phyloP scores from a whole-genome alignment of 352 stramenopile genomes.

The Phytophthora vignae region DNA sequence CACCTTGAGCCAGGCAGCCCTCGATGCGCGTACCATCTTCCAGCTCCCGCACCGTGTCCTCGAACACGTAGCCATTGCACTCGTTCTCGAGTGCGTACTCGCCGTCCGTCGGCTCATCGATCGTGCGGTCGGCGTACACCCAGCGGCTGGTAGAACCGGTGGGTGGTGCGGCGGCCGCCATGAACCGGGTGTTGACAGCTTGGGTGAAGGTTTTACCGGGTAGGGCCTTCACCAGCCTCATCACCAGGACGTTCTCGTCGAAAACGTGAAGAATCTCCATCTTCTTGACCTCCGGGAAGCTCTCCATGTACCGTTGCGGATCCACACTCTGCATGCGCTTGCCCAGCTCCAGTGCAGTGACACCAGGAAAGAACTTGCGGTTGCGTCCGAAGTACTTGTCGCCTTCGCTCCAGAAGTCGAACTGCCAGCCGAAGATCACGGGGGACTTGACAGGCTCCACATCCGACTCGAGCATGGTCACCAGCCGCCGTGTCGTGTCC shows the following conservation, averaged over 20 bases:
- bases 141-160: conserved; percentile 55
- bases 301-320: conserved; percentile 62
- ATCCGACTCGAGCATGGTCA: conserved; percentile 52
- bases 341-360: conserved; percentile 60
- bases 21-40: conserved; percentile 50
- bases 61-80: conserved; percentile 76
- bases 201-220: conserved; percentile 57
- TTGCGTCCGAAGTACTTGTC: conserved; percentile 63
- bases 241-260: conserved; percentile 59
- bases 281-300: conserved; percentile 67
- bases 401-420: conserved; percentile 67
- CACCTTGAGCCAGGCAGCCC: conserved; percentile 61
- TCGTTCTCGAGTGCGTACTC: conserved; percentile 64
- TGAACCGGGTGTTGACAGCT: conserved; percentile 57
- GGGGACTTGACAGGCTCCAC: conserved; percentile 45
- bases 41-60: conserved; percentile 49
- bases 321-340: conserved; percentile 67
- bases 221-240: conserved; percentile 62
- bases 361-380: conserved; percentile 67
- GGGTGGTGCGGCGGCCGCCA: conserved; percentile 49
- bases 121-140: conserved; percentile 59
- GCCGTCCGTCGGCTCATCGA: conserved; percentile 48
- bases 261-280: conserved; percentile 57
- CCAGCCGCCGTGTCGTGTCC: conserved; percentile 52
- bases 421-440: conserved; percentile 71